Conservation (phyloP, 805 yeast species). For the Saccharomycopsis oosterbeekiorum region DNA sequence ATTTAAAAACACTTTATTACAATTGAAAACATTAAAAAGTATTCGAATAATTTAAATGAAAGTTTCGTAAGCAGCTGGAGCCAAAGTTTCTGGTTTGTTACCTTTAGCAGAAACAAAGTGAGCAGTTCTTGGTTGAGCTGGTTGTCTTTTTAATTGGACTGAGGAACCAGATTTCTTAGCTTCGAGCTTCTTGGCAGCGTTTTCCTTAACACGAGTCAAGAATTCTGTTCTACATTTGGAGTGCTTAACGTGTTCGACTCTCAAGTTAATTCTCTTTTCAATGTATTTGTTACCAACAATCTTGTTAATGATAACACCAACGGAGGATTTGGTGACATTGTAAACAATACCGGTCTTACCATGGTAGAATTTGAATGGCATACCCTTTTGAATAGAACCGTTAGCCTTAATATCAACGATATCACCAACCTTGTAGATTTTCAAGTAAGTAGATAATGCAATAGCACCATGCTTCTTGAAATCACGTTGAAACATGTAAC, state of each 20-base stretch:
- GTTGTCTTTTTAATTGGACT: constrained; percentile 94
- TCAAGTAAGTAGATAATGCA: constrained; percentile 93
- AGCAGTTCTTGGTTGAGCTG: constrained; percentile 94
- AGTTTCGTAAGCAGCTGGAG: constrained; percentile 99
- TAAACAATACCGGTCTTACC: constrained; percentile 99
- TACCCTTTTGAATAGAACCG: constrained; percentile 99
- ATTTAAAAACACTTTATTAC: constrained; percentile 1
- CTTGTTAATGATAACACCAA: constrained; percentile 97
- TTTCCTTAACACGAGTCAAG: constrained; percentile 95
- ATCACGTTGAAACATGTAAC: constrained; percentile 99
- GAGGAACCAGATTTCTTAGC: constrained; percentile 92
- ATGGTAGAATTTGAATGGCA: constrained; percentile 99
- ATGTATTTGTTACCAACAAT: constrained; percentile 98
- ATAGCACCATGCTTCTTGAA: constrained; percentile 92
- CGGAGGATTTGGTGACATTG: constrained; percentile 98
- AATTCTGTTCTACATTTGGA: constrained; percentile 99
- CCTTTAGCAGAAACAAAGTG: constrained; percentile 74
- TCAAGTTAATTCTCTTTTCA: constrained; percentile 97
- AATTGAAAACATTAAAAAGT: constrained; percentile 1
- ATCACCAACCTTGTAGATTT: constrained; percentile 98
- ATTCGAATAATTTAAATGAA: constrained; percentile 59
- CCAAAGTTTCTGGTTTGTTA: constrained; percentile 90
- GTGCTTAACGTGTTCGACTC: constrained; percentile 98
- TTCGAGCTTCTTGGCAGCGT: constrained; percentile 87
- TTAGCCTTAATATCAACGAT: constrained; percentile 99